phyloP scores from a whole-genome alignment of 768 basidiomycete genomes.

The Boletus rubescentipes region DNA sequence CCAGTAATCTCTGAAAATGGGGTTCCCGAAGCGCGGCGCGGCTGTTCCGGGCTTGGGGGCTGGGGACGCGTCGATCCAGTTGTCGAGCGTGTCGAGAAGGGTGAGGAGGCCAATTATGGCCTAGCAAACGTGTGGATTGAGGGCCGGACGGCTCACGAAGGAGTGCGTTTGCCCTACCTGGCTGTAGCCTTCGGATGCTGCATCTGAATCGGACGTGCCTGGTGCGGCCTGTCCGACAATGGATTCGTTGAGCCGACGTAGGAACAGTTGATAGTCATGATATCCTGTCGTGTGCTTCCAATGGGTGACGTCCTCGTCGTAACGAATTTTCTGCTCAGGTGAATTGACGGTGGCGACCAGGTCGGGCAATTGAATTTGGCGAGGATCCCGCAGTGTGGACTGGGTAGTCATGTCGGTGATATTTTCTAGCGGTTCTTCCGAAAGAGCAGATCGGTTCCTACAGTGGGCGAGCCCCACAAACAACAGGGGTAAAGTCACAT shows the following conservation, averaged over 20 bases:
- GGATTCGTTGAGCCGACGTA: conserved; percentile 73
- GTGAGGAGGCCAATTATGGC: conserved; percentile 46
- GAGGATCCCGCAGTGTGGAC: conserved; percentile 27
- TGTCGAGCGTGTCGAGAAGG: conserved; percentile 64
- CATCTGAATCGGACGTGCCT: conserved; percentile 16
- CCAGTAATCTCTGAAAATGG: conserved; percentile 82
- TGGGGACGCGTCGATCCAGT: conserved; percentile 83
- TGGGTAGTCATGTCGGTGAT: conserved; percentile 13
- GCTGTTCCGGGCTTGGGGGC: conserved; percentile 48
- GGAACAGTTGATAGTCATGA: conserved; percentile 69
- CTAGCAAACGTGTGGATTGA: conserved; percentile 32
- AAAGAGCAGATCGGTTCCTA: too few relatives aligned
- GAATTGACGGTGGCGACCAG: conserved; percentile 12
- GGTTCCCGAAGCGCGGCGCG: conserved; percentile 87
- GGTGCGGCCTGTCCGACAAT: conserved; percentile 67
- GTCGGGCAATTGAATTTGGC: conserved; percentile 30
- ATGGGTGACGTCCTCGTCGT: conserved; percentile 67
- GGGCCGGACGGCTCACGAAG: not conserved
- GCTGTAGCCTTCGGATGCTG: conserved; percentile 1
- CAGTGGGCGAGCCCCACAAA: too few relatives aligned
- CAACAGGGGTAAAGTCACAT: conserved; percentile 17
- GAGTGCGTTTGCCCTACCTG: conserved; percentile 16
- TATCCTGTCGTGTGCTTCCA: conserved; percentile 78
- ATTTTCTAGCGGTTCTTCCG: not conserved
- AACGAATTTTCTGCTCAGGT: conserved; percentile 59